Conservation (phyloP, 257 asterid species). For the Ocimum tenuiflorum region DNA sequence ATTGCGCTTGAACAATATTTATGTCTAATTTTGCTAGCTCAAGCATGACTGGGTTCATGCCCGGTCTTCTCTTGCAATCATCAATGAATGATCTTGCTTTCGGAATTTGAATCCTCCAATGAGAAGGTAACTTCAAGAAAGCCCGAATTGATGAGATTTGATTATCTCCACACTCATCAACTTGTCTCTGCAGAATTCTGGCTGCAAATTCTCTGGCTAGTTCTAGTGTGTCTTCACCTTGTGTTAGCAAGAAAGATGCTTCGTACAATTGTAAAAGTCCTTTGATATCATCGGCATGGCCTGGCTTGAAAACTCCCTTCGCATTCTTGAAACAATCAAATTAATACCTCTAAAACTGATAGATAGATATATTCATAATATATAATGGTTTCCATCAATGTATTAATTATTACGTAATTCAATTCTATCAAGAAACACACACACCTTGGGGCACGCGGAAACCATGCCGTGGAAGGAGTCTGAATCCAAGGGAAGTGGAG, state of each 20-base stretch:
- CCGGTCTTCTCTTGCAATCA: not conserved
- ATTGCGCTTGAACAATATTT: not conserved
- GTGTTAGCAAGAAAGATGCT: not conserved
- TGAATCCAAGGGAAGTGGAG: not conserved
- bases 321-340: not conserved
- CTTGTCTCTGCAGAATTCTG: not conserved
- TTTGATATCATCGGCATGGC: not conserved
- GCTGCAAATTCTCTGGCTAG: not conserved
- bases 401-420: no score
- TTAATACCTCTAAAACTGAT: not conserved
- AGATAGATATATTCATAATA: no score
- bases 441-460: conserved; percentile 1
- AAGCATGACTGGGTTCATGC: not conserved
- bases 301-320: not conserved
- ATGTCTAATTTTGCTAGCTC: not conserved
- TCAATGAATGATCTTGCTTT: not conserved
- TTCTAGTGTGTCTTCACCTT: not conserved
- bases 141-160: not conserved
- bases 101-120: not conserved
- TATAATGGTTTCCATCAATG: no score
- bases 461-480: not conserved
- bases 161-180: not conserved
- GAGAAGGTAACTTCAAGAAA: not conserved
- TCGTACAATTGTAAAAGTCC: not conserved
- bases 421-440: no score